Evolutionary conservation across 352 stramenopile species (phyloP).

Genomic region (Peronospora belbahrii): DNA sequence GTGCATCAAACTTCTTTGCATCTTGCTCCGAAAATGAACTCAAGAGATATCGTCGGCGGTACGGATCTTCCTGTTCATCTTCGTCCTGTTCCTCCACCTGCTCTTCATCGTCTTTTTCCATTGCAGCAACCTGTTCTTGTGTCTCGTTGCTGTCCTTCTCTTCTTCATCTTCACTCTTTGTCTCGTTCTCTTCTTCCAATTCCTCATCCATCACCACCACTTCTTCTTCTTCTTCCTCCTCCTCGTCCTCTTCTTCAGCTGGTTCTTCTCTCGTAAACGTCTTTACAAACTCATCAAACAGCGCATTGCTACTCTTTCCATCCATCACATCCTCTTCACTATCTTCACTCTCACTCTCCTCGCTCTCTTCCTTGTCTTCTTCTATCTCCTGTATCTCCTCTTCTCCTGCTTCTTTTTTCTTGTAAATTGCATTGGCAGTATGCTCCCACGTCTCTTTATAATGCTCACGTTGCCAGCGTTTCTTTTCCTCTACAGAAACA

Average conservation of each 20-base stretch:
- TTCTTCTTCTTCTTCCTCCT: slow-evolving; percentile 39
- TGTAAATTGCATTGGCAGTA: slow-evolving; percentile 40
- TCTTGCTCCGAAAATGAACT: slow-evolving; percentile 40
- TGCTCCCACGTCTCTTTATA: slow-evolving; percentile 26
- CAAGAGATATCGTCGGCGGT: slow-evolving; percentile 51
- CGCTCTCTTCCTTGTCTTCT: neutral
- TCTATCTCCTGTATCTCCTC: slow-evolving; percentile 3
- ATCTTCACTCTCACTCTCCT: slow-evolving; percentile 16
- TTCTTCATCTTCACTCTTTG: slow-evolving; percentile 28
- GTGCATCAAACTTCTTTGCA: slow-evolving; percentile 31
- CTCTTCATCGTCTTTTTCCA: slow-evolving; percentile 24
- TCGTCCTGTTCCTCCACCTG: slow-evolving; percentile 10
- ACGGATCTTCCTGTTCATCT: slow-evolving; percentile 46
- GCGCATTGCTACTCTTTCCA: slow-evolving; percentile 13
- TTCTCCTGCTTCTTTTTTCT: slow-evolving; percentile 10
- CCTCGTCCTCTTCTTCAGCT: slow-evolving; percentile 35
- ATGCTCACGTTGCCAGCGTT: slow-evolving; percentile 36
- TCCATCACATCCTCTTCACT: slow-evolving; percentile 7
- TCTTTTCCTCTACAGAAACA: slow-evolving; percentile 39
- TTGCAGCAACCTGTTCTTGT: slow-evolving; percentile 13
- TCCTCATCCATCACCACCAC: slow-evolving; percentile 28
- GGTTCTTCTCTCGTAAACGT: slow-evolving; percentile 37
- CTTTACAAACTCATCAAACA: slow-evolving; percentile 75
- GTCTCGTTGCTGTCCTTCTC: slow-evolving; percentile 19
- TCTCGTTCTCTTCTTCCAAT: slow-evolving; percentile 12